Evolutionary conservation across 129 eudicot genomes (phyloP).

Genomic region (Lactuca saligna): DNA sequence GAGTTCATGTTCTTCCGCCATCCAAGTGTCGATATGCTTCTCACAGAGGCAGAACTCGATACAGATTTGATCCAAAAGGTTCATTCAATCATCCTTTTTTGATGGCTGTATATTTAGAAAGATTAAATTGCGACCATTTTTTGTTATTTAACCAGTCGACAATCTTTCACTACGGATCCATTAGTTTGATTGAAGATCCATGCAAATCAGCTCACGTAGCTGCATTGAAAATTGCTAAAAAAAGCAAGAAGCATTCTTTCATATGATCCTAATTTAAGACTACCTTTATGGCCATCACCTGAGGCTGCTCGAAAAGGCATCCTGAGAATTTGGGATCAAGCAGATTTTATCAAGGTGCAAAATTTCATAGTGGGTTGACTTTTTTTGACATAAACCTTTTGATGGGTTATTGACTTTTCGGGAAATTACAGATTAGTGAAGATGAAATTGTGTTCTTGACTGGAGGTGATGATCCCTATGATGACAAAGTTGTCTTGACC

Average conservation of each 20-base stretch:
- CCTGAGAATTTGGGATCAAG: constrained; percentile 54
- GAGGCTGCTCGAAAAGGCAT: constrained; percentile 48
- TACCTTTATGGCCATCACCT: constrained; percentile 52
- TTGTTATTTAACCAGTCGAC: constrained; percentile 28
- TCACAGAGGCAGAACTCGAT: constrained; percentile 43
- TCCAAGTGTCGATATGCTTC: constrained; percentile 64
- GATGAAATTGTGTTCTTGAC: too few relatives aligned
- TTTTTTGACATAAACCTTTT: constrained; percentile 4
- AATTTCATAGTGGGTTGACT: not conserved
- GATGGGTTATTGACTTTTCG: not conserved
- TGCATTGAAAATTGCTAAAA: constrained; percentile 50
- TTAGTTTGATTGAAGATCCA: constrained; percentile 52
- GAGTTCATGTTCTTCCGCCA: constrained; percentile 55
- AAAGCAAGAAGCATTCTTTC: constrained; percentile 54
- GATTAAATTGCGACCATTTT: not conserved
- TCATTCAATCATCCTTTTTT: not conserved
- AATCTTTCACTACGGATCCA: constrained; percentile 56
- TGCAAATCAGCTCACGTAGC: constrained; percentile 53
- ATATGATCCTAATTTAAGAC: constrained; percentile 53
- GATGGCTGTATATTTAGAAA: not conserved
- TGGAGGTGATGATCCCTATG: too few relatives aligned
- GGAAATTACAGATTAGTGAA: too few relatives aligned
- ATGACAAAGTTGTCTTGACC: too few relatives aligned
- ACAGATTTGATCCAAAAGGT: constrained; percentile 41
- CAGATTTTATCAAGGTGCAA: constrained; percentile 46